Evolutionary conservation across 2,329 filamentous ascomycete genomes (phyloP).

Genomic region (Rhytidhysteron rufulum): DNA sequence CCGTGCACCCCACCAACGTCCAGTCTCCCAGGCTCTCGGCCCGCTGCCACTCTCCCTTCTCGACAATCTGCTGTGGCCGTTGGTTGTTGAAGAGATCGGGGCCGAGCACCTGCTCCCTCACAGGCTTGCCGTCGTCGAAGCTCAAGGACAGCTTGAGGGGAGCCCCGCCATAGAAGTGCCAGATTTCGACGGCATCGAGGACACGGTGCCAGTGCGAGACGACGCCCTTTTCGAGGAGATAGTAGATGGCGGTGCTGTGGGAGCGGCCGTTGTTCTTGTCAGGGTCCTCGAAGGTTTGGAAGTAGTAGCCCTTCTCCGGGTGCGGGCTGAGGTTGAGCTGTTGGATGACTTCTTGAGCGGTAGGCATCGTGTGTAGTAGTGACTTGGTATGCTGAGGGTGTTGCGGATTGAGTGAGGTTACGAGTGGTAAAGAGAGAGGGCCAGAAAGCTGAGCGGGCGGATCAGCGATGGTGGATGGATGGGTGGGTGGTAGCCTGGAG

Average conservation of each 20-base stretch:
- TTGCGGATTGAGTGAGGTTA: too few species aligned
- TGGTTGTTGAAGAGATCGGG: slow-evolving; percentile 42
- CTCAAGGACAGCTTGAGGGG: slow-evolving; percentile 47
- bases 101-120: slow-evolving; percentile 34
- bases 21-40: slow-evolving; percentile 45
- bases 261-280: slow-evolving; percentile 32
- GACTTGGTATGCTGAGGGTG: too few species aligned
- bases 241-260: slow-evolving; percentile 51
- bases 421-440: too few species aligned
- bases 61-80: slow-evolving; percentile 43
- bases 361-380: slow-evolving; percentile 14
- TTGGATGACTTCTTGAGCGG: slow-evolving; percentile 43
- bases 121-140: slow-evolving; percentile 37
- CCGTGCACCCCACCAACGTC: slow-evolving; percentile 45
- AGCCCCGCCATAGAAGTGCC: slow-evolving; percentile 54
- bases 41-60: slow-evolving; percentile 44
- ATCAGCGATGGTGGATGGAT: too few species aligned
- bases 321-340: slow-evolving; percentile 43
- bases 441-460: too few species aligned
- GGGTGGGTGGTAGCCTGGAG: too few species aligned
- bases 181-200: slow-evolving; percentile 48
- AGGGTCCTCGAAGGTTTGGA: slow-evolving; percentile 46
- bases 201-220: slow-evolving; percentile 52
- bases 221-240: slow-evolving; percentile 45
- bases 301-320: slow-evolving; percentile 49